Evolutionary conservation across 352 stramenopile species (phyloP).

Genomic region (Globisporangium nodosum): DNA sequence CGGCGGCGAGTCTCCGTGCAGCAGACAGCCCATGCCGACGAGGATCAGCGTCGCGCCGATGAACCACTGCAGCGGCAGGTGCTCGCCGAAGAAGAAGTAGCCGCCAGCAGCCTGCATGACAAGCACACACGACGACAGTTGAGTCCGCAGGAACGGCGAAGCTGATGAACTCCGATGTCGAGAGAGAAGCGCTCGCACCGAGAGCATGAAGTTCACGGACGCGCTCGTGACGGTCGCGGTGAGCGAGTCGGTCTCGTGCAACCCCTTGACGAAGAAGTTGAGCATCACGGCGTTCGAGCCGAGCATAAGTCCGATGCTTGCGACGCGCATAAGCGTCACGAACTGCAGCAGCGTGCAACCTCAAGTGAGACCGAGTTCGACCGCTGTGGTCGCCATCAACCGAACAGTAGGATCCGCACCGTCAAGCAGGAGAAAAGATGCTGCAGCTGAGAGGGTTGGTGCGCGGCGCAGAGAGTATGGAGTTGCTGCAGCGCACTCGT

Average conservation of each 20-base stretch:
- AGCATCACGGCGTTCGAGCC: slow-evolving; percentile 72
- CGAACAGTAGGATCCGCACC: background rate
- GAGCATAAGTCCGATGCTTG: slow-evolving; percentile 69
- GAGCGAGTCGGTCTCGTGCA: slow-evolving; percentile 84
- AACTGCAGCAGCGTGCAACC: slow-evolving; percentile 8
- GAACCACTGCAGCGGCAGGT: slow-evolving; percentile 70
- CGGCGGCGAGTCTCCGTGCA: slow-evolving; percentile 45
- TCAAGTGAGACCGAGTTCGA: background rate
- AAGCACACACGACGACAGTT: too few relatives aligned
- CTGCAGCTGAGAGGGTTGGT: background rate
- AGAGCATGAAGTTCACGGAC: slow-evolving; percentile 79
- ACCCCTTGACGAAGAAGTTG: slow-evolving; percentile 70
- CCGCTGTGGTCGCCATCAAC: background rate
- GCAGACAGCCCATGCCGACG: slow-evolving; percentile 53
- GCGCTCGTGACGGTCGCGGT: slow-evolving; percentile 81
- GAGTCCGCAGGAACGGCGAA: background rate
- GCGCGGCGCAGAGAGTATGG: slow-evolving; percentile 10
- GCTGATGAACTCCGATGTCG: too few relatives aligned
- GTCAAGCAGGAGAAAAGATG: slow-evolving; percentile 5
- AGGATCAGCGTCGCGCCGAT: slow-evolving; percentile 68
- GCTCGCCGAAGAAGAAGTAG: slow-evolving; percentile 60
- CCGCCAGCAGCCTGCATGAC: slow-evolving; percentile 39
- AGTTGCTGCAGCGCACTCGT: slow-evolving; percentile 18
- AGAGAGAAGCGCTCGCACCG: slow-evolving; percentile 18
- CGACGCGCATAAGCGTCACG: slow-evolving; percentile 27